These are phyloP conservation scores for Olyra latifolia DNA, from an alignment of 176 grass and related monocot species.

Conservation along the genomic window DNA sequence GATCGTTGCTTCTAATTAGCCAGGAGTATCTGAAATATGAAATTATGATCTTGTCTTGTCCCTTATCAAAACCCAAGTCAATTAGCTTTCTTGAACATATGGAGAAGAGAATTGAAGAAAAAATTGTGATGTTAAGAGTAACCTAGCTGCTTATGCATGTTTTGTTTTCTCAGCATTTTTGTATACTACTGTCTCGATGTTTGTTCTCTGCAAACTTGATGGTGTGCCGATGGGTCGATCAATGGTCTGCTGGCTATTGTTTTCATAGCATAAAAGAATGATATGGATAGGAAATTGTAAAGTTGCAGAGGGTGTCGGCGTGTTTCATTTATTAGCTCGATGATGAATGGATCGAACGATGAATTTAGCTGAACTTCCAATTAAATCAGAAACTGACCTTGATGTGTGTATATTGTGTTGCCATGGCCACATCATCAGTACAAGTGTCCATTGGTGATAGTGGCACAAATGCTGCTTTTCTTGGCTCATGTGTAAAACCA, in stretches of 20 bases:
- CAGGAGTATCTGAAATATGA: background rate
- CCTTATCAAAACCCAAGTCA: background rate
- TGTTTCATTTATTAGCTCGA: no score
- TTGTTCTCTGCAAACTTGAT: background rate
- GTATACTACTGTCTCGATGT: background rate
- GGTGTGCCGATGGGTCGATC: background rate
- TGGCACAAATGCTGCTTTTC: background rate
- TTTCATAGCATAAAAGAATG: background rate
- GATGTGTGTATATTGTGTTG: conserved; percentile 23
- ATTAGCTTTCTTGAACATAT: background rate
- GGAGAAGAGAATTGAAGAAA: background rate
- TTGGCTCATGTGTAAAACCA: conserved; percentile 41
- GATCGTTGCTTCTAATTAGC: background rate
- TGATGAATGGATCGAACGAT: no score
- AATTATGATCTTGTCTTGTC: background rate
- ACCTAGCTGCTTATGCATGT: background rate
- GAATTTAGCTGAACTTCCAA: no score
- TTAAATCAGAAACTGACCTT: conserved; percentile 15
- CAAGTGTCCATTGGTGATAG: conserved; percentile 14
- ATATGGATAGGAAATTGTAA: background rate
- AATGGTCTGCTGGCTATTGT: background rate
- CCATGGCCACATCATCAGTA: conserved; percentile 33
- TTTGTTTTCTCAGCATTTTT: conserved; percentile 11
- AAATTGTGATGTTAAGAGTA: background rate
- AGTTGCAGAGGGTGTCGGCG: background rate